These are phyloP conservation scores for Mycena pura DNA, from an alignment of 768 basidiomycete genomes.

Conservation along the genomic window DNA sequence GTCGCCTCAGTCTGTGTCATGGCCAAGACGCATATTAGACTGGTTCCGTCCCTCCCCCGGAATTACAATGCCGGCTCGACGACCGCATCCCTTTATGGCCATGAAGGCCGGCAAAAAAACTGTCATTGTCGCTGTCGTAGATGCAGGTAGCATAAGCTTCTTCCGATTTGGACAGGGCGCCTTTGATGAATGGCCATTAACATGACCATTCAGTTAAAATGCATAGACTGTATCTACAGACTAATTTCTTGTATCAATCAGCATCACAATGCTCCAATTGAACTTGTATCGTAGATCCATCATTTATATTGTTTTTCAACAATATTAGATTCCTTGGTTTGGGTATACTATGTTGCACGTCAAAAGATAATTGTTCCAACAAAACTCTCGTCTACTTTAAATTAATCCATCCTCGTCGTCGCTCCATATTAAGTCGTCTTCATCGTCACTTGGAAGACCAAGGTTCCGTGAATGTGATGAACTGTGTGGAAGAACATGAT, in stretches of 20 bases:
- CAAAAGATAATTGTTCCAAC: neutral
- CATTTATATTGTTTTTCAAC: neutral
- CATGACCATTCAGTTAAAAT: slow-evolving; percentile 25
- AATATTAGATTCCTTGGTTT: no score
- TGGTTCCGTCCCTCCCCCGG: slow-evolving; percentile 25
- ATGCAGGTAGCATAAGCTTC: slow-evolving; percentile 87
- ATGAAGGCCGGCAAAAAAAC: slow-evolving; percentile 86
- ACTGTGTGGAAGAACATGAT: slow-evolving; percentile 46
- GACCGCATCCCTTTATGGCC: slow-evolving; percentile 76
- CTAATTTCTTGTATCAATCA: neutral
- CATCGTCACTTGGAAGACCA: slow-evolving; percentile 58
- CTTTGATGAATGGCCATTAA: slow-evolving; percentile 87
- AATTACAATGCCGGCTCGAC: slow-evolving; percentile 37
- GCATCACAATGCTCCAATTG: neutral
- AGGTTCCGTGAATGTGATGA: slow-evolving; percentile 47
- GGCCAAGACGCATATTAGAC: slow-evolving; percentile 36
- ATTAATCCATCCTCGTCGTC: slow-evolving; percentile 51
- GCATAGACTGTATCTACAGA: neutral
- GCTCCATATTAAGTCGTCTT: slow-evolving; percentile 58
- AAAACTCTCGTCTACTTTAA: slow-evolving; percentile 20
- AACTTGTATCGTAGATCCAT: neutral
- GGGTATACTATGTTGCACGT: neutral
- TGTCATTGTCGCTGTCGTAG: slow-evolving; percentile 86
- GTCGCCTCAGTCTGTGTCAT: slow-evolving; percentile 29
- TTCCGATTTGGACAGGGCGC: slow-evolving; percentile 86